Evolutionary conservation across 768 basidiomycete genomes (phyloP).

Genomic region (Xerocomellus chrysenteron): DNA sequence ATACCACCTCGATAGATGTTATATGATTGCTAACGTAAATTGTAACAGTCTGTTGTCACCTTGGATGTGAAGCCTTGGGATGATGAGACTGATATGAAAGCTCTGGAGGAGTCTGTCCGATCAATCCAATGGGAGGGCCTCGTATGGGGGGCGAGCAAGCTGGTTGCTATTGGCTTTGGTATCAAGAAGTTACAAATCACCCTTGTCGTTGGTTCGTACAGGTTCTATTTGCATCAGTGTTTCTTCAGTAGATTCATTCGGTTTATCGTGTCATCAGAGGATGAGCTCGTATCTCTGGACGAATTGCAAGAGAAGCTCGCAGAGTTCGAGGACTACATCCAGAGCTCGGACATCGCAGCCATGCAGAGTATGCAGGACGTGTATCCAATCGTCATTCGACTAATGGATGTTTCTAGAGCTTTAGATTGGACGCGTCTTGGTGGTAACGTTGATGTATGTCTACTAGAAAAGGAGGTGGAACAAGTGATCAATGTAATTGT

Average conservation of each 20-base stretch:
- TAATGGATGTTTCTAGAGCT: constrained; percentile 22
- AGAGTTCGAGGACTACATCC: constrained; percentile 85
- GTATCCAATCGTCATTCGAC: not conserved
- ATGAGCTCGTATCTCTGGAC: constrained; percentile 89
- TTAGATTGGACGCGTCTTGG: constrained; percentile 1
- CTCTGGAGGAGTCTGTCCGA: constrained; percentile 79
- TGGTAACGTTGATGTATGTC: constrained; percentile 5
- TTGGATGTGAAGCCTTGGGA: constrained; percentile 99
- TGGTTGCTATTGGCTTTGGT: constrained; percentile 90
- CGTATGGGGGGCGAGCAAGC: constrained; percentile 92
- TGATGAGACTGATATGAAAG: constrained; percentile 96
- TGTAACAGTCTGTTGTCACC: constrained; percentile 91
- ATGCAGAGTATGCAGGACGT: constrained; percentile 72
- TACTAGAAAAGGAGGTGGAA: constrained; percentile 4
- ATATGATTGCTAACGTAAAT: constrained; percentile 11
- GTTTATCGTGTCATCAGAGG: constrained; percentile 56
- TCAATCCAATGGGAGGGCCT: constrained; percentile 88
- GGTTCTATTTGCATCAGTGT: not conserved
- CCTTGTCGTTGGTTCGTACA: constrained; percentile 51
- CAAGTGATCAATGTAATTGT: constrained; percentile 9
- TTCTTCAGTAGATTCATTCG: not conserved
- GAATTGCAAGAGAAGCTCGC: constrained; percentile 89
- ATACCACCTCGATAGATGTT: constrained; percentile 14
- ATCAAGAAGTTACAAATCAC: constrained; percentile 89
- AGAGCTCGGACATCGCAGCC: constrained; percentile 88